A percentile compares a stretch with the other conserved stretches of the same genome.
Evolutionary conservation across 371 early-diverging fungal genomes (phyloP).

Genomic region (Mucor sp.): DNA sequence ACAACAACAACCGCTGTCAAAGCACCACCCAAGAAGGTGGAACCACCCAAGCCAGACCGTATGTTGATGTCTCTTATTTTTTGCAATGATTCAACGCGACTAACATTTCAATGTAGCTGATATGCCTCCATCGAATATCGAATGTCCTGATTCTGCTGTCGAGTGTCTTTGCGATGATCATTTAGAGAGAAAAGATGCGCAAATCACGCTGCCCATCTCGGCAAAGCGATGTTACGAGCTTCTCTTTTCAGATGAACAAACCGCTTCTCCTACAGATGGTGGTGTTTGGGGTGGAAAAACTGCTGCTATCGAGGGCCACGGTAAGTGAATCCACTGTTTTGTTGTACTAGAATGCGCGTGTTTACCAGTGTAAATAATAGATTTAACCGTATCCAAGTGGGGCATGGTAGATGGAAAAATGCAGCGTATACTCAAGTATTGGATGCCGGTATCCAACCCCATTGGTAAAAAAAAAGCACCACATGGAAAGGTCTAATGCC

Average conservation of each 20-base stretch:
- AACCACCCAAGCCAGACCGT: slow-evolving; percentile 27
- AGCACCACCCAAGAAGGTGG: not conserved
- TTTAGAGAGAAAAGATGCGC: slow-evolving; percentile 62
- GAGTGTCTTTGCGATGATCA: slow-evolving; percentile 73
- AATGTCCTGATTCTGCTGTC: slow-evolving; percentile 46
- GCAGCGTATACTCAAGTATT: slow-evolving; percentile 42
- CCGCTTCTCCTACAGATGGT: slow-evolving; percentile 29
- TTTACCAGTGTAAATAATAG: slow-evolving; percentile 12
- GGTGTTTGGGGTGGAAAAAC: slow-evolving; percentile 60
- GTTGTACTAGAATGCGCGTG: not conserved
- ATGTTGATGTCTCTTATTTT: slow-evolving; percentile 14
- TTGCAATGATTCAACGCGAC: not conserved
- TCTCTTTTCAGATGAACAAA: slow-evolving; percentile 56
- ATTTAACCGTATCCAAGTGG: slow-evolving; percentile 46
- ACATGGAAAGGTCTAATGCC: not conserved
- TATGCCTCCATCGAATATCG: slow-evolving; percentile 33
- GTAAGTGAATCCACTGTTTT: slow-evolving; percentile 27
- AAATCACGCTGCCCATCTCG: slow-evolving; percentile 57
- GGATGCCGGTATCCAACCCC: slow-evolving; percentile 55
- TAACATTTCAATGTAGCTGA: slow-evolving; percentile 12
- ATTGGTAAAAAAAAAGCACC: slow-evolving; percentile 35
- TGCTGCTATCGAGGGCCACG: slow-evolving; percentile 48
- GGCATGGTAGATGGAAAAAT: slow-evolving; percentile 22
- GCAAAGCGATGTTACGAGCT: slow-evolving; percentile 66
- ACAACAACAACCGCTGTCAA: not conserved